Conservation (phyloP, 768 basidiomycete genomes). For the Pholiota microspora region DNA sequence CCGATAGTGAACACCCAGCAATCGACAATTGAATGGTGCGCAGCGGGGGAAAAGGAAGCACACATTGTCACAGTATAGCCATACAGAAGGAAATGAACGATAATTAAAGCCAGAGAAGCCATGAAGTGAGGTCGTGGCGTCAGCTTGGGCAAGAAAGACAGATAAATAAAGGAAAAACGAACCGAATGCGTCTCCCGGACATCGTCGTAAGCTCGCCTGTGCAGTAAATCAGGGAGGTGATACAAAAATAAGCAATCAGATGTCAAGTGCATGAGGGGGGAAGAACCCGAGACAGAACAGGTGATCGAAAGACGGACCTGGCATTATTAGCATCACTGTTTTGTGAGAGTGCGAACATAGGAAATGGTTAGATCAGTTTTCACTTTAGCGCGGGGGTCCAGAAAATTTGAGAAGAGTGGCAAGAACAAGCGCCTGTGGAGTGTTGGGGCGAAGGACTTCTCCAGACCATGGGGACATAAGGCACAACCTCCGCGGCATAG, state of each 20-base stretch:
- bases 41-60: slow-evolving; percentile 20
- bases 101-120: slow-evolving; percentile 11
- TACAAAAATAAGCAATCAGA: background rate
- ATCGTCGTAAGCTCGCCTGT: slow-evolving; percentile 77
- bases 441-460: background rate
- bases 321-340: slow-evolving; percentile 67
- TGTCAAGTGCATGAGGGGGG: background rate
- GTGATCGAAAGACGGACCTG: slow-evolving; percentile 37
- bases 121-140: slow-evolving; percentile 5
- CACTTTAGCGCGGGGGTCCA: background rate
- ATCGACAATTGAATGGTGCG: background rate
- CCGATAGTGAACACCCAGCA: slow-evolving; percentile 1
- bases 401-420: background rate
- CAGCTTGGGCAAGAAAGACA: slow-evolving; percentile 12
- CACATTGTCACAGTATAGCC: slow-evolving; percentile 11
- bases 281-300: background rate
- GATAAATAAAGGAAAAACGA: slow-evolving; percentile 19
- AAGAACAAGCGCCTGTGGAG: slow-evolving; percentile 1
- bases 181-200: slow-evolving; percentile 77
- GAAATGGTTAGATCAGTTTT: background rate
- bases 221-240: slow-evolving; percentile 10
- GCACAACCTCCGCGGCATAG: slow-evolving; percentile 5
- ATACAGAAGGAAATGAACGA: background rate
- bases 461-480: background rate
- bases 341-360: slow-evolving; percentile 1